Percentiles rank a stretch among this genome's conserved stretches.
Conservation (phyloP, 140 eudicot species). For the Stevia rebaudiana region DNA sequence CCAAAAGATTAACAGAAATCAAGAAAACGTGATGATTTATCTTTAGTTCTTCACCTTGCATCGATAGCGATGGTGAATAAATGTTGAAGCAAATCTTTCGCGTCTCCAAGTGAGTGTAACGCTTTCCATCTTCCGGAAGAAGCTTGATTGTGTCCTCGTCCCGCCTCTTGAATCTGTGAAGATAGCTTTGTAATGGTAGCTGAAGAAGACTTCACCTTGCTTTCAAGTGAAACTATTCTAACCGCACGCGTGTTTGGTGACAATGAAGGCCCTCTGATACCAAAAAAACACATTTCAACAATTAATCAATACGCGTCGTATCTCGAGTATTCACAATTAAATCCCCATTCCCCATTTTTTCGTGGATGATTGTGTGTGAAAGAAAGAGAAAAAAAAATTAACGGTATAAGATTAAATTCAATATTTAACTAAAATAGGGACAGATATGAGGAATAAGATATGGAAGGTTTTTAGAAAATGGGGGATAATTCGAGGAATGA, state of each 20-base stretch:
- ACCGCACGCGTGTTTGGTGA: constrained; percentile 78
- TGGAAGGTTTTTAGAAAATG: too few relatives aligned
- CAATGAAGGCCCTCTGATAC: constrained; percentile 51
- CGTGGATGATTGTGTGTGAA: too few relatives aligned
- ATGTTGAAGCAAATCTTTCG: constrained; percentile 77
- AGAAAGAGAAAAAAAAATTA: too few relatives aligned
- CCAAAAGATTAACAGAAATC: background rate
- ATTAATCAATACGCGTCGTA: background rate
- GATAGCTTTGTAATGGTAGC: constrained; percentile 65
- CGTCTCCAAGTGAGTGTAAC: constrained; percentile 83
- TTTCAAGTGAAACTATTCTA: constrained; percentile 76
- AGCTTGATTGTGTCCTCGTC: constrained; percentile 45
- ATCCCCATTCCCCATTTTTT: too few relatives aligned
- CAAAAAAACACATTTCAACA: constrained; percentile 6
- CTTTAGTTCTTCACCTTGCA: constrained; percentile 70
- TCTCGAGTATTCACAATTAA: background rate
- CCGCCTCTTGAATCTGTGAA: constrained; percentile 85
- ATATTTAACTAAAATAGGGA: too few relatives aligned
- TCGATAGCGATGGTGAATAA: constrained; percentile 69
- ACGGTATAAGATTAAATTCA: too few relatives aligned
- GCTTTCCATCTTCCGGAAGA: constrained; percentile 74
- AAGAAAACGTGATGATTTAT: background rate
- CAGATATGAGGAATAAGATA: too few relatives aligned
- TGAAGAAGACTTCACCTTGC: constrained; percentile 66
- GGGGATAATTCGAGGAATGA: too few relatives aligned